Percentiles rank a stretch among this genome's conserved stretches.
phyloP scores from a whole-genome alignment of 1,284 basidiomycete genomes.

The Limonomyces culmigenus region DNA sequence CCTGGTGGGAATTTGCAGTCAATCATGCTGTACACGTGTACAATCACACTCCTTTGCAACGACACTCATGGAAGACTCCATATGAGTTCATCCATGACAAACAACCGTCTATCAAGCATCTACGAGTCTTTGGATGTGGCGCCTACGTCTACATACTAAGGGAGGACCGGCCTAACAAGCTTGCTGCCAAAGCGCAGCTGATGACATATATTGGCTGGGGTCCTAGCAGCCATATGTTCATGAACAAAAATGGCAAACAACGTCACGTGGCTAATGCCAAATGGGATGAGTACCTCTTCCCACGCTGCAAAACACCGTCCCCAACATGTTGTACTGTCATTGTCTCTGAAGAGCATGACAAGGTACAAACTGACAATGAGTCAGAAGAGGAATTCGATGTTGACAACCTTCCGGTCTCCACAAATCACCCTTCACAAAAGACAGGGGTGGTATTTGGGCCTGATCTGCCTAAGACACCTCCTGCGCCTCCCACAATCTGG shows the following conservation, averaged over 20 bases:
- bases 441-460: no score
- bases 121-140: neutral
- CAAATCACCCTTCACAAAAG: no score
- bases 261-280: neutral
- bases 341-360: neutral
- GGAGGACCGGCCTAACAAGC: neutral
- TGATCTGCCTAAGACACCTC: no score
- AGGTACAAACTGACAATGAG: neutral
- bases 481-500: no score
- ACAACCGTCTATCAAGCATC: neutral
- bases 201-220: conserved; percentile 1
- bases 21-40: conserved; percentile 10
- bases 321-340: neutral
- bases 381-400: neutral
- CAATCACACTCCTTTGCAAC: conserved; percentile 9
- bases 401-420: no score
- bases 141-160: conserved; percentile 1
- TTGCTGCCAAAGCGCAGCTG: neutral
- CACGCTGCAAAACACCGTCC: no score
- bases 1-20: conserved; percentile 7
- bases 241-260: neutral
- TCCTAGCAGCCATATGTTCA: no score
- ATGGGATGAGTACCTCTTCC: neutral
- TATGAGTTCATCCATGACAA: conserved; percentile 1
- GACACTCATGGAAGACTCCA: conserved; percentile 5